Percentiles rank a stretch among this genome's conserved stretches.
These are phyloP conservation scores for Rubia tinctorum DNA, from an alignment of 305 asterid species.

Conservation along the genomic window DNA sequence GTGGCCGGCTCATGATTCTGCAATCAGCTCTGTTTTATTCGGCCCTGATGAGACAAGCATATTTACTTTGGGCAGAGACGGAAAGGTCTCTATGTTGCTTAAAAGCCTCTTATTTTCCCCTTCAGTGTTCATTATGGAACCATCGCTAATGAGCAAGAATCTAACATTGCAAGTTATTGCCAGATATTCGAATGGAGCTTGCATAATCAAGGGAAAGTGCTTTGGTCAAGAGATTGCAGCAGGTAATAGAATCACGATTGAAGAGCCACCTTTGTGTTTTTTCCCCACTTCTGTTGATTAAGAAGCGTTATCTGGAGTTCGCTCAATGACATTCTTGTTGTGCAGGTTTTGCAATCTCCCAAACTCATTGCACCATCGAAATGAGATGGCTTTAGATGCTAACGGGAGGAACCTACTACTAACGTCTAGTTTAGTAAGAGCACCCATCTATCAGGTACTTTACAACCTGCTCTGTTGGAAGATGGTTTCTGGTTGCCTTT, in stretches of 20 bases:
- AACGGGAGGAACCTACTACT: conserved; percentile 77
- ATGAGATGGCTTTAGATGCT: conserved; percentile 87
- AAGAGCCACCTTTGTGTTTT: no score
- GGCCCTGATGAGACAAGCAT: conserved; percentile 99
- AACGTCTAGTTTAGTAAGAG: conserved; percentile 67
- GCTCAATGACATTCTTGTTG: neutral
- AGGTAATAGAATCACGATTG: conserved; percentile 34
- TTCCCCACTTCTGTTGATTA: neutral
- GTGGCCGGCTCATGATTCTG: conserved; percentile 98
- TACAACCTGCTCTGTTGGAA: neutral
- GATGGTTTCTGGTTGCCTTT: neutral
- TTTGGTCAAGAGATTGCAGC: conserved; percentile 90
- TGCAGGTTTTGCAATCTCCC: conserved; percentile 62
- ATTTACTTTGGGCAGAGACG: conserved; percentile 87
- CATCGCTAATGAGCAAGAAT: conserved; percentile 18
- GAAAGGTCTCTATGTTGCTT: conserved; percentile 58
- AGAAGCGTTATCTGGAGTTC: neutral
- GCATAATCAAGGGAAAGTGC: conserved; percentile 91
- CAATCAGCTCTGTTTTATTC: conserved; percentile 83
- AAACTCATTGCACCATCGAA: conserved; percentile 41
- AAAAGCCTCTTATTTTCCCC: neutral
- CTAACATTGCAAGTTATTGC: conserved; percentile 28
- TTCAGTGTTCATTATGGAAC: neutral
- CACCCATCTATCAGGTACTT: conserved; percentile 84
- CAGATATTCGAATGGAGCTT: conserved; percentile 98